A percentile compares a stretch with the other conserved stretches of the same genome.
These are phyloP conservation scores for Lactuca saligna DNA, from an alignment of 129 eudicot species.

Conservation along the genomic window DNA sequence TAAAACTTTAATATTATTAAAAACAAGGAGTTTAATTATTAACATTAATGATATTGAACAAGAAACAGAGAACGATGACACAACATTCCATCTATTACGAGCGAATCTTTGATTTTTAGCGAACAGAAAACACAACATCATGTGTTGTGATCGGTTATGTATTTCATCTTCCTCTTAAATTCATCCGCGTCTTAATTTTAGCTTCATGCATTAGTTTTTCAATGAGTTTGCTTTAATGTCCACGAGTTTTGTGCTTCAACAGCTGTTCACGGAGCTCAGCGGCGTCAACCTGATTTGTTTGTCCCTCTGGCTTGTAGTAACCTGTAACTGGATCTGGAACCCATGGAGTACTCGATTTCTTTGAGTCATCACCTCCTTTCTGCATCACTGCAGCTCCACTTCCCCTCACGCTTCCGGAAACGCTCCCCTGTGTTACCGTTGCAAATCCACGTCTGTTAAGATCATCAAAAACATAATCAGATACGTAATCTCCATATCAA, in stretches of 20 bases:
- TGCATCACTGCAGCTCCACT: slow-evolving; percentile 33
- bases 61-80: neutral
- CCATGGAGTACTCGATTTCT: slow-evolving; percentile 46
- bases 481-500: neutral
- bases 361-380: slow-evolving; percentile 27
- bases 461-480: neutral
- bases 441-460: slow-evolving; percentile 54
- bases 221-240: neutral
- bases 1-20: neutral
- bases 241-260: slow-evolving; percentile 37
- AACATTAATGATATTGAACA: neutral
- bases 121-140: neutral
- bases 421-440: slow-evolving; percentile 9
- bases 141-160: neutral
- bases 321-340: slow-evolving; percentile 76
- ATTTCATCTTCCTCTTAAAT: neutral
- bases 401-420: slow-evolving; percentile 29
- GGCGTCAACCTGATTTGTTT: slow-evolving; percentile 44
- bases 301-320: slow-evolving; percentile 55
- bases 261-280: slow-evolving; percentile 53
- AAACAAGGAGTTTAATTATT: neutral
- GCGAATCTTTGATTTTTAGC: neutral
- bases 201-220: neutral
- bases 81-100: neutral
- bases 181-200: neutral